phyloP scores from a whole-genome alignment of 2,329 filamentous ascomycete species.

The Paradendryphiella salina region DNA sequence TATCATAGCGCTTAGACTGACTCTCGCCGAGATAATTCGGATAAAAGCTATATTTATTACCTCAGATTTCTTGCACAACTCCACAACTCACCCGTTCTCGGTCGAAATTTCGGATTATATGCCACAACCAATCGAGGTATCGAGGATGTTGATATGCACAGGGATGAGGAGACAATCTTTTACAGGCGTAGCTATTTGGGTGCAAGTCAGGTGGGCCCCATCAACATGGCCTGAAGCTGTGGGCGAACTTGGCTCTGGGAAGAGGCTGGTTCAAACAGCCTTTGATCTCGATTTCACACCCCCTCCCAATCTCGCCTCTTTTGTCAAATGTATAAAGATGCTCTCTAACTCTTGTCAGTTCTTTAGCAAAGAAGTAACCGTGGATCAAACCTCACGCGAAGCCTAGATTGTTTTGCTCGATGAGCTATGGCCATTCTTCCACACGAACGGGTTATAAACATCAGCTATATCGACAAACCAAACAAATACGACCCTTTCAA shows the following conservation, averaged over 20 bases:
- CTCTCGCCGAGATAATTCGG: background rate
- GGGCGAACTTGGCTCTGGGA: background rate
- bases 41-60: background rate
- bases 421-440: background rate
- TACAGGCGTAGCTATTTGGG: background rate
- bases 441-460: background rate
- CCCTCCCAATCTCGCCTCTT: background rate
- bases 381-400: background rate
- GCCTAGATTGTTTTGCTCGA: background rate
- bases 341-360: background rate
- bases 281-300: background rate
- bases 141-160: background rate
- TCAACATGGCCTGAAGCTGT: background rate
- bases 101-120: background rate
- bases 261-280: background rate
- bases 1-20: background rate
- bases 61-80: background rate
- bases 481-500: slow-evolving; percentile 27
- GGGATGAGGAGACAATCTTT: background rate
- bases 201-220: background rate
- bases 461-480: slow-evolving; percentile 12
- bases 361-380: background rate
- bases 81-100: background rate
- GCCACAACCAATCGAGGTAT: background rate
- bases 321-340: background rate